Conservation (phyloP, 495 filamentous ascomycete genomes). For the Talaromyces trachyspermus region DNA sequence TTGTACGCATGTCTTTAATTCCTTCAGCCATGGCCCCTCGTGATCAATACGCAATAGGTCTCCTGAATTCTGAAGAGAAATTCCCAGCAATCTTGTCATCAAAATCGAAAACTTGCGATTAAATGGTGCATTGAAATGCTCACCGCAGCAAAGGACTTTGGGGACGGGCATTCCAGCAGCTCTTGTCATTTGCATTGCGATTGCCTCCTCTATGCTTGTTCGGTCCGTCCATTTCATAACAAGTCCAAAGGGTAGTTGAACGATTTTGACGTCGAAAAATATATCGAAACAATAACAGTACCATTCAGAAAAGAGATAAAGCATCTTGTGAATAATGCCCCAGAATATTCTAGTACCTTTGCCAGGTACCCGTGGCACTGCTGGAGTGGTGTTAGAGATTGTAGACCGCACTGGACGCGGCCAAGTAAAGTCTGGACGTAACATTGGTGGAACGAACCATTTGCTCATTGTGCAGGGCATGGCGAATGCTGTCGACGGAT, state of each 20-base stretch:
- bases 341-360: slow-evolving; percentile 7
- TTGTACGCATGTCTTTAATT: slow-evolving; percentile 11
- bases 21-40: slow-evolving; percentile 12
- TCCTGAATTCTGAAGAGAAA: slow-evolving; percentile 11
- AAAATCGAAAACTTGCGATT: slow-evolving; percentile 26
- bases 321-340: slow-evolving; percentile 16
- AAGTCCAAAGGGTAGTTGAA: slow-evolving; percentile 24
- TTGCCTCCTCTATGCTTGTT: slow-evolving; percentile 30
- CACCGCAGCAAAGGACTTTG: slow-evolving; percentile 29
- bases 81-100: slow-evolving; percentile 26
- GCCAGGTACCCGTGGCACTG: background rate
- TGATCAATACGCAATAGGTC: slow-evolving; percentile 8
- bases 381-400: slow-evolving; percentile 7
- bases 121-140: slow-evolving; percentile 25
- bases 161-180: slow-evolving; percentile 33
- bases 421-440: slow-evolving; percentile 21
- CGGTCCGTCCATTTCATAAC: slow-evolving; percentile 32
- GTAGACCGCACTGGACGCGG: slow-evolving; percentile 12
- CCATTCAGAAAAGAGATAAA: slow-evolving; percentile 19
- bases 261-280: slow-evolving; percentile 14
- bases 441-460: slow-evolving; percentile 14
- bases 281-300: slow-evolving; percentile 20
- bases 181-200: slow-evolving; percentile 29
- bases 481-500: no score
- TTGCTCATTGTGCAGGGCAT: no score